A percentile compares a stretch with the other conserved stretches of the same genome.
Evolutionary conservation across 768 basidiomycete genomes (phyloP).

Genomic region (Rubroboletus satanas): DNA sequence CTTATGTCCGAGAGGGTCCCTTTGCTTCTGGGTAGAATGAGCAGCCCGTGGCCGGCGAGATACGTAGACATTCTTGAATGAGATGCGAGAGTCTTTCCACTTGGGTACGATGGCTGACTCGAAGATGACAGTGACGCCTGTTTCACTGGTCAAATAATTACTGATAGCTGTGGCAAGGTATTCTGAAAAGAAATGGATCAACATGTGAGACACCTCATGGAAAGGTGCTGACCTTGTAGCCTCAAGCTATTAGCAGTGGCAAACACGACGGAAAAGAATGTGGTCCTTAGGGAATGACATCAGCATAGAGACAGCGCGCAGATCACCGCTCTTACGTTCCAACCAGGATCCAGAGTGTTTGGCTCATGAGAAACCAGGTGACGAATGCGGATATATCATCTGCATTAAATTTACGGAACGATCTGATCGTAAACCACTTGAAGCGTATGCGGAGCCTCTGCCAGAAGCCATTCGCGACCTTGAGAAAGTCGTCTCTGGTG

Average conservation of each 20-base stretch:
- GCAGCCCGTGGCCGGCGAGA: slow-evolving; percentile 63
- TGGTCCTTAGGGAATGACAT: slow-evolving; percentile 54
- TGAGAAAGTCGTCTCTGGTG: slow-evolving; percentile 85
- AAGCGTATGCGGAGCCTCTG: slow-evolving; percentile 86
- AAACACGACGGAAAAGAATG: slow-evolving; percentile 92
- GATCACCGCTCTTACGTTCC: slow-evolving; percentile 46
- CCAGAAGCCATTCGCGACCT: slow-evolving; percentile 86
- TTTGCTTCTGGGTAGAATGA: slow-evolving; percentile 14
- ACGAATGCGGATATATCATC: slow-evolving; percentile 97
- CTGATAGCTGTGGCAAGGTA: slow-evolving; percentile 86
- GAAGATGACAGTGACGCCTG: slow-evolving; percentile 91
- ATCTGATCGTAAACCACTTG: slow-evolving; percentile 95
- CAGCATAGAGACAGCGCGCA: not conserved
- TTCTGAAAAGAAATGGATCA: slow-evolving; percentile 40
- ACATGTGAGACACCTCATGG: not conserved
- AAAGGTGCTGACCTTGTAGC: slow-evolving; percentile 59
- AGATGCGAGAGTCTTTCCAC: slow-evolving; percentile 93
- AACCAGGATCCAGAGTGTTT: slow-evolving; percentile 91
- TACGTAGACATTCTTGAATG: slow-evolving; percentile 95
- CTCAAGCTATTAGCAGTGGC: slow-evolving; percentile 83
- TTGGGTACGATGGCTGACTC: slow-evolving; percentile 98
- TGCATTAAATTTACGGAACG: slow-evolving; percentile 91
- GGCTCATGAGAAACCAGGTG: slow-evolving; percentile 94
- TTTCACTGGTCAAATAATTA: slow-evolving; percentile 89
- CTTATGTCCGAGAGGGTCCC: slow-evolving; percentile 39